These are phyloP conservation scores for Omphalotus olearius DNA, from an alignment of 1,284 basidiomycete species.

Conservation along the genomic window DNA sequence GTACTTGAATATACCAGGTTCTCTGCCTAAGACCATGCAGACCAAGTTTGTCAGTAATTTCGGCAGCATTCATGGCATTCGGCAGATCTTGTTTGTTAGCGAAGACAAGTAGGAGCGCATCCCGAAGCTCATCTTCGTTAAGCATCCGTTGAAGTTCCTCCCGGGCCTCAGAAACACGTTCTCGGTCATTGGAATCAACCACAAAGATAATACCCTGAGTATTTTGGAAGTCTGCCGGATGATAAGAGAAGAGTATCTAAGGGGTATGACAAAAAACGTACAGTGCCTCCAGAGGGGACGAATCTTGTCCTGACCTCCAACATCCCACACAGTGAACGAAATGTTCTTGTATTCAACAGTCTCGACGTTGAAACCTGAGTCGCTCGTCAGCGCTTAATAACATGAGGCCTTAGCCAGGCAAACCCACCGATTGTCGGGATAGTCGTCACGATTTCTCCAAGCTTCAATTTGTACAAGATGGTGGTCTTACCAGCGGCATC, in stretches of 20 bases:
- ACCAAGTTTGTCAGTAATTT: slow-evolving; percentile 99
- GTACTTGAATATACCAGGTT: slow-evolving; percentile 98
- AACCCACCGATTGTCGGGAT: slow-evolving; percentile 96
- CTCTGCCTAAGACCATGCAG: slow-evolving; percentile 95
- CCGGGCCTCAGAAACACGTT: slow-evolving; percentile 98
- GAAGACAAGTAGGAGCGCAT: slow-evolving; percentile 97
- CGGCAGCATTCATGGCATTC: slow-evolving; percentile 99
- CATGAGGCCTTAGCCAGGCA: slow-evolving; percentile 14
- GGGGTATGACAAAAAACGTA: slow-evolving; percentile 38
- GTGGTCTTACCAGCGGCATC: slow-evolving; percentile 98
- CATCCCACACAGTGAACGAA: slow-evolving; percentile 99
- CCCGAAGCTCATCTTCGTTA: slow-evolving; percentile 98
- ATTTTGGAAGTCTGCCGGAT: slow-evolving; percentile 93
- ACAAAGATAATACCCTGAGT: slow-evolving; percentile 99
- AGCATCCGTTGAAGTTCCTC: slow-evolving; percentile 99
- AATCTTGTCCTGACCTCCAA: slow-evolving; percentile 99
- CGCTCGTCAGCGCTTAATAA: slow-evolving; percentile 21
- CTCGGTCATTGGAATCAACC: slow-evolving; percentile 99
- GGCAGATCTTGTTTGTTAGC: slow-evolving; percentile 99
- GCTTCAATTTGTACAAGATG: slow-evolving; percentile 97
- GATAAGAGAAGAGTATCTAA: slow-evolving; percentile 18
- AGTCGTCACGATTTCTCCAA: slow-evolving; percentile 98
- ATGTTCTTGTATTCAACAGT: slow-evolving; percentile 99
- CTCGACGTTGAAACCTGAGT: slow-evolving; percentile 94
- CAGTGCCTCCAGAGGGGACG: slow-evolving; percentile 99